Percentiles rank a stretch among this genome's conserved stretches.
Evolutionary conservation across 2,329 filamentous ascomycete genomes (phyloP).

Genomic region (Colletotrichum viniferum): DNA sequence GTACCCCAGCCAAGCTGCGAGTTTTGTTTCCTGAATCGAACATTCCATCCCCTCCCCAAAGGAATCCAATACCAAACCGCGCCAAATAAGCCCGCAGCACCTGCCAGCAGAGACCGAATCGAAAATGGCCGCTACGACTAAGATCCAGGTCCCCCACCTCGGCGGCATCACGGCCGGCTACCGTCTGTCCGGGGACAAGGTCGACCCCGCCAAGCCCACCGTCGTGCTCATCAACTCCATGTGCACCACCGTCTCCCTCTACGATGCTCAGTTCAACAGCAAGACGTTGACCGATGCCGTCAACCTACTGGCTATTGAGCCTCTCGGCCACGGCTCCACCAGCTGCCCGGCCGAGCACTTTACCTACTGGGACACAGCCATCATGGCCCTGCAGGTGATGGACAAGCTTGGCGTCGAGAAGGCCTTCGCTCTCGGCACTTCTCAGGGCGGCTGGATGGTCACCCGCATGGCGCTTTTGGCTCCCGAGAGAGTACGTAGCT

Average conservation of each 20-base stretch:
- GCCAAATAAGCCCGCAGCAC: background rate
- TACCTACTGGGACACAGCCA: conserved; percentile 60
- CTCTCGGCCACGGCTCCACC: conserved; percentile 56
- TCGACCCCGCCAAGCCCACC: conserved; percentile 56
- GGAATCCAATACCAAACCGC: background rate
- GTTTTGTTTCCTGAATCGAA: background rate
- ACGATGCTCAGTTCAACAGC: conserved; percentile 46
- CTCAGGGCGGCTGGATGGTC: conserved; percentile 57
- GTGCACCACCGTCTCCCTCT: conserved; percentile 53
- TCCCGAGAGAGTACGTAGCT: conserved; percentile 45
- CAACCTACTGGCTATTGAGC: conserved; percentile 58
- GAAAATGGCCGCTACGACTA: conserved; percentile 42
- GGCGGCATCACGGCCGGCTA: conserved; percentile 52
- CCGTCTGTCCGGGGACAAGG: conserved; percentile 41
- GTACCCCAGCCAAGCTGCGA: background rate
- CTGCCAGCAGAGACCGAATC: background rate
- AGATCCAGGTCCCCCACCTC: conserved; percentile 51
- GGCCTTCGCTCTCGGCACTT: conserved; percentile 56
- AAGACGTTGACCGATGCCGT: conserved; percentile 40
- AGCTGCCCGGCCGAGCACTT: conserved; percentile 48
- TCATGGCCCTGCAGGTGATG: conserved; percentile 61
- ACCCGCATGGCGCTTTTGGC: conserved; percentile 55
- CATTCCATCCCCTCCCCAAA: background rate
- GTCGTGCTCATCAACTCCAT: conserved; percentile 57
- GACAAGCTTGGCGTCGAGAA: conserved; percentile 50